phyloP scores from a whole-genome alignment of 2,329 filamentous ascomycete genomes.

The Neonectria sp. region DNA sequence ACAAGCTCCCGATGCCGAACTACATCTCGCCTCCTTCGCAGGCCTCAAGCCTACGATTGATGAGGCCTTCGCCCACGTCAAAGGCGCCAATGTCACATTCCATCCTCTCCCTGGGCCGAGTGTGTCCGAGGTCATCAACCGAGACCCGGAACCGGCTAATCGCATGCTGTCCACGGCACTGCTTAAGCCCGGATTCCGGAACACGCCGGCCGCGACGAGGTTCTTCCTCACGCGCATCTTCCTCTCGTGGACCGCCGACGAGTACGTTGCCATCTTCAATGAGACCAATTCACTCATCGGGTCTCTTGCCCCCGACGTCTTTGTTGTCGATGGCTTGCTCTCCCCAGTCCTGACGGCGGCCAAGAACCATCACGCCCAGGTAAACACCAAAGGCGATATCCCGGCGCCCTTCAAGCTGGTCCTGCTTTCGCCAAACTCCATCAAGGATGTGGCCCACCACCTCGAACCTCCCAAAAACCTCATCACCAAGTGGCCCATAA shows the following conservation, averaged over 20 bases:
- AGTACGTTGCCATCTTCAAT: slow-evolving; percentile 2
- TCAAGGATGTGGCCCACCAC: slow-evolving; percentile 22
- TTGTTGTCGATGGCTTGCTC: slow-evolving; percentile 5
- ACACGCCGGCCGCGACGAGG: neutral
- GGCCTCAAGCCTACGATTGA: neutral
- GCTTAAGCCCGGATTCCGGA: neutral
- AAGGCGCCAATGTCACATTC: neutral
- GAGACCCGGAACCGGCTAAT: neutral
- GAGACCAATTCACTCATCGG: neutral
- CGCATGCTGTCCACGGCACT: neutral
- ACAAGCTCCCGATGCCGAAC: neutral
- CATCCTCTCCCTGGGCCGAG: neutral
- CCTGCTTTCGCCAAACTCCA: slow-evolving; percentile 20
- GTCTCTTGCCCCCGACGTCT: neutral
- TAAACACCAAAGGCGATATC: neutral
- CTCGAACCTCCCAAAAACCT: neutral
- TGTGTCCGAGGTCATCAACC: neutral
- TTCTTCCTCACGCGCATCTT: slow-evolving; percentile 6
- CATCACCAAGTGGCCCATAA: neutral
- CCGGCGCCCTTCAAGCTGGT: slow-evolving; percentile 9
- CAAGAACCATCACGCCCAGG: slow-evolving; percentile 6
- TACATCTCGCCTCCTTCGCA: slow-evolving; percentile 16
- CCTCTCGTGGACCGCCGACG: neutral
- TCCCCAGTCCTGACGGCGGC: slow-evolving; percentile 14
- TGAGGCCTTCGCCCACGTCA: neutral